A percentile compares a stretch with the other conserved stretches of the same genome.
phyloP scores from a whole-genome alignment of 177 flowering plant species.

The Telopea speciosissima region DNA sequence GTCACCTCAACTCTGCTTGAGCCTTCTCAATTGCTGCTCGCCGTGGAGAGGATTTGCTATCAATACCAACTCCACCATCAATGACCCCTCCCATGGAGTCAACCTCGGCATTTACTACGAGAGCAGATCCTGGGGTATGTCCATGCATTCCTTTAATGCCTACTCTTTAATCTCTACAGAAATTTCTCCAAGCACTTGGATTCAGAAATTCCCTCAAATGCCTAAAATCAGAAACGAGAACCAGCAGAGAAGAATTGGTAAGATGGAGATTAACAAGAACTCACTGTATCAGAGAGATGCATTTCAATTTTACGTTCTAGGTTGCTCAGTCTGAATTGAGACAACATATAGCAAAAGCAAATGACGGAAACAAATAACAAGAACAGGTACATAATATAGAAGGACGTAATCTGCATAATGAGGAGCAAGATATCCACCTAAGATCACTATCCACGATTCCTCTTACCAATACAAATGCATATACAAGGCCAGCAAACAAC shows the following conservation, averaged over 20 bases:
- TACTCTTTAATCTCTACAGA: conserved; percentile 17
- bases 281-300: neutral
- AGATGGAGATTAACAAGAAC: neutral
- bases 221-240: conserved; percentile 11
- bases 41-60: conserved; percentile 72
- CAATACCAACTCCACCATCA: conserved; percentile 69
- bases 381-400: neutral
- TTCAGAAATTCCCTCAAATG: conserved; percentile 18
- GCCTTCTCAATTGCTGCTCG: conserved; percentile 86
- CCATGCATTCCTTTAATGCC: conserved; percentile 65
- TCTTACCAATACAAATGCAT: neutral
- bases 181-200: conserved; percentile 32
- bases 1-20: conserved; percentile 85
- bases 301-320: neutral
- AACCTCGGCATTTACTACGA: conserved; percentile 83
- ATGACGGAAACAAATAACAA: too few relatives aligned
- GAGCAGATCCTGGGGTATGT: conserved; percentile 50
- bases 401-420: neutral
- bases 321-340: neutral
- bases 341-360: neutral
- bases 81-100: conserved; percentile 99
- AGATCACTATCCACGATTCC: neutral
- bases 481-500: neutral
- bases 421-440: neutral
- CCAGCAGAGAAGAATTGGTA: neutral